A percentile compares a stretch with the other conserved stretches of the same genome.
Conservation (phyloP, 192 early-diverging fungal genomes). For the Funneliformis mosseae region DNA sequence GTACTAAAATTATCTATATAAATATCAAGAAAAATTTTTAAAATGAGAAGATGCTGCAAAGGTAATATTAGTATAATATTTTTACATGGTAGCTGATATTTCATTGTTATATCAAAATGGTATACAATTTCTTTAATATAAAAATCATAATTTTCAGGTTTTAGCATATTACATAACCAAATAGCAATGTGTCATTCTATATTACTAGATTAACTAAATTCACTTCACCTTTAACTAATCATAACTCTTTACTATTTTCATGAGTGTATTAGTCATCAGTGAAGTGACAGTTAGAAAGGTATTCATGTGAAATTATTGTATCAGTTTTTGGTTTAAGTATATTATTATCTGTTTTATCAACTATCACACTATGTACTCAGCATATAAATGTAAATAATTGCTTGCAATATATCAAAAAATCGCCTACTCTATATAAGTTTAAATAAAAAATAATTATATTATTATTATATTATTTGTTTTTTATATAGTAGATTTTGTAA, state of each 20-base stretch:
- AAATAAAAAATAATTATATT: too few relatives aligned
- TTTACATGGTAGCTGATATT: not conserved
- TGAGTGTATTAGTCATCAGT: not conserved
- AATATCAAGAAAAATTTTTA: conserved; percentile 18
- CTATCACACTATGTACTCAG: not conserved
- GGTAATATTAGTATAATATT: not conserved
- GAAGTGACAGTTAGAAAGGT: not conserved
- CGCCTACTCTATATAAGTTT: not conserved
- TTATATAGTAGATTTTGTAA: too few relatives aligned
- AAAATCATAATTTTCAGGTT: conserved; percentile 16
- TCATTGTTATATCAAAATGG: not conserved
- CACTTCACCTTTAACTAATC: not conserved
- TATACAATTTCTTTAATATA: conserved; percentile 13
- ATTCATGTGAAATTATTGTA: not conserved
- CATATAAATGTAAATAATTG: not conserved
- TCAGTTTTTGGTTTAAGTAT: not conserved
- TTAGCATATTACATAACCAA: not conserved
- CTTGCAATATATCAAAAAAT: not conserved
- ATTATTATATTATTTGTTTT: too few relatives aligned
- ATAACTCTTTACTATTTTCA: not conserved
- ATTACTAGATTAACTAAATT: not conserved
- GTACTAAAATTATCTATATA: conserved; percentile 24
- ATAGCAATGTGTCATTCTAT: not conserved
- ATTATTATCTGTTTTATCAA: not conserved
- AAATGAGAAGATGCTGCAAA: not conserved